Percentiles rank a stretch among this genome's conserved stretches.
Conservation (phyloP, 1,284 basidiomycete species). For the Cystobasidium sp. region DNA sequence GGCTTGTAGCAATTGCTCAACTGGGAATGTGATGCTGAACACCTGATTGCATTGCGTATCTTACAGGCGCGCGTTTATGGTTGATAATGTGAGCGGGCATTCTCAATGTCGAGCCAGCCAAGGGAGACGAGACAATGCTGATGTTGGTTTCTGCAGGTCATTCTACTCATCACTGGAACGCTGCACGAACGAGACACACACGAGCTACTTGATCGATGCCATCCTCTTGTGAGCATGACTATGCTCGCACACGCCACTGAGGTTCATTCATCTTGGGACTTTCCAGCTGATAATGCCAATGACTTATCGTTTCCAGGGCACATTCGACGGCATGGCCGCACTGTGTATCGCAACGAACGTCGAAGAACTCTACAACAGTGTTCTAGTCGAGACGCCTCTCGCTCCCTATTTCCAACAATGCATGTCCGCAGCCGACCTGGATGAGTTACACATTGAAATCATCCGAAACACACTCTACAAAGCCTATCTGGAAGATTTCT, state of each 20-base stretch:
- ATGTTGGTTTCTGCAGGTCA: conserved; percentile 59
- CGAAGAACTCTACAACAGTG: conserved; percentile 97
- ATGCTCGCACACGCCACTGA: neutral
- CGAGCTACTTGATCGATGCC: conserved; percentile 93
- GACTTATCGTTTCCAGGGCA: conserved; percentile 60
- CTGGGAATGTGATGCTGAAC: neutral
- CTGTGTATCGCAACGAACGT: conserved; percentile 98
- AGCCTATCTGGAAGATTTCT: conserved; percentile 97
- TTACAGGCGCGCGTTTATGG: conserved; percentile 94
- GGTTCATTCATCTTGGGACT: neutral
- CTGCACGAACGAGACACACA: conserved; percentile 97
- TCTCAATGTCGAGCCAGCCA: neutral
- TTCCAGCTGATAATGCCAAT: neutral
- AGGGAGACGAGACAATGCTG: neutral
- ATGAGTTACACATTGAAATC: conserved; percentile 99
- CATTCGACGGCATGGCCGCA: conserved; percentile 98
- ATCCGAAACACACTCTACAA: conserved; percentile 99
- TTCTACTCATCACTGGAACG: conserved; percentile 95
- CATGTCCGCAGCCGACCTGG: conserved; percentile 90
- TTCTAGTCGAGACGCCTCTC: conserved; percentile 94
- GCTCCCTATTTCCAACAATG: conserved; percentile 98
- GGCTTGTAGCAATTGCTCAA: neutral
- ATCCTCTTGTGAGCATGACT: conserved; percentile 67
- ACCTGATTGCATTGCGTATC: neutral
- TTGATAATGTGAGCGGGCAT: conserved; percentile 75